Conservation (phyloP, 495 filamentous ascomycete genomes). For the Venustampulla echinocandica region DNA sequence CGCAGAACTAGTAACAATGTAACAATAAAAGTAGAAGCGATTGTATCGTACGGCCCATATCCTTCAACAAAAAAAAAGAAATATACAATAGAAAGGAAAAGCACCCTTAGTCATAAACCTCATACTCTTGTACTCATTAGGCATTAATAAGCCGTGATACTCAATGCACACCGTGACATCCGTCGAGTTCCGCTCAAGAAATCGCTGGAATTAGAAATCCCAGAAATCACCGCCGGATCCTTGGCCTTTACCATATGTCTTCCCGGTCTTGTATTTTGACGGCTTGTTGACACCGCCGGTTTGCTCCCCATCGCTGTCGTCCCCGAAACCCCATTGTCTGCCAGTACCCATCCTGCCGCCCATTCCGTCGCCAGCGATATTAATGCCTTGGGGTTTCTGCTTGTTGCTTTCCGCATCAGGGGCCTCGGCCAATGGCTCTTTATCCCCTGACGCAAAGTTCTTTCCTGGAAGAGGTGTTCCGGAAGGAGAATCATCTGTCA, state of each 20-base stretch:
- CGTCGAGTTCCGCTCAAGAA: not conserved
- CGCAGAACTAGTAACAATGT: not conserved
- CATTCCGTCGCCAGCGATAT: slow-evolving; percentile 64
- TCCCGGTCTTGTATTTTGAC: slow-evolving; percentile 17
- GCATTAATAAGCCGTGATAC: slow-evolving; percentile 10
- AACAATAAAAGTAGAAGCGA: slow-evolving; percentile 10
- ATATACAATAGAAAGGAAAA: not conserved
- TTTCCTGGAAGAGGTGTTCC: slow-evolving; percentile 28
- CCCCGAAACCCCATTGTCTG: slow-evolving; percentile 54
- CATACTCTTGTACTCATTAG: slow-evolving; percentile 9
- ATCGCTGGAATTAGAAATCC: slow-evolving; percentile 17
- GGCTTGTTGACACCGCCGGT: slow-evolving; percentile 10
- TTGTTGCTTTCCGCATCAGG: slow-evolving; percentile 18
- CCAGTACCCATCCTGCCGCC: slow-evolving; percentile 55
- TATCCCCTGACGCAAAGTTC: slow-evolving; percentile 54
- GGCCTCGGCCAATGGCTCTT: slow-evolving; percentile 22
- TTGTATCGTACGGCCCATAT: not conserved
- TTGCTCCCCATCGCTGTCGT: slow-evolving; percentile 39
- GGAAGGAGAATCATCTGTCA: slow-evolving; percentile 54
- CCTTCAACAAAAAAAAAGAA: slow-evolving; percentile 1
- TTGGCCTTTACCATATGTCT: slow-evolving; percentile 12
- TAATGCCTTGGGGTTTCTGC: slow-evolving; percentile 39
- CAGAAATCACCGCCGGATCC: slow-evolving; percentile 17
- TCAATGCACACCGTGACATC: too few species aligned
- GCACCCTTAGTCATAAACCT: slow-evolving; percentile 3